Conservation (phyloP, 164 flowering plant genomes). For the Sextonia rubra region DNA sequence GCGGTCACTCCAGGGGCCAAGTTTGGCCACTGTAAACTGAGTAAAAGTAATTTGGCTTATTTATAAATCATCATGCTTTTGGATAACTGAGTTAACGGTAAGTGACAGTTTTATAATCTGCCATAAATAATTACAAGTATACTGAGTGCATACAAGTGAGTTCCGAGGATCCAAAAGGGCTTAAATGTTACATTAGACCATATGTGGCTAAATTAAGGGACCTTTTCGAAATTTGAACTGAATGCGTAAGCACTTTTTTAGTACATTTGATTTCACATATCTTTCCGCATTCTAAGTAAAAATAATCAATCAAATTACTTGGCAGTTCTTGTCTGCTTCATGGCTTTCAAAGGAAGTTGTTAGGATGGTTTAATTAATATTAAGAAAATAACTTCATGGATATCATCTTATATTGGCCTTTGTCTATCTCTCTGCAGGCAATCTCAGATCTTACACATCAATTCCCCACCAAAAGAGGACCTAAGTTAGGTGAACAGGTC, state of each 20-base stretch:
- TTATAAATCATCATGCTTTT: not conserved
- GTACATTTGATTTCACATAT: slow-evolving; percentile 17
- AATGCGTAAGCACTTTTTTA: not conserved
- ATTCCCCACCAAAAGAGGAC: slow-evolving; percentile 9
- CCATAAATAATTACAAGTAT: too few relatives aligned
- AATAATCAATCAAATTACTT: slow-evolving; percentile 20
- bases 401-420: not conserved
- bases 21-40: too few relatives aligned
- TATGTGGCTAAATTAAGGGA: not conserved
- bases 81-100: not conserved
- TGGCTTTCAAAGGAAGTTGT: slow-evolving; percentile 64
- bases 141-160: too few relatives aligned
- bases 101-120: not conserved
- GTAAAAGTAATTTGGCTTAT: not conserved
- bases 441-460: slow-evolving; percentile 21
- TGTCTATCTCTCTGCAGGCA: slow-evolving; percentile 21
- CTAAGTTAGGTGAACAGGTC: slow-evolving; percentile 19
- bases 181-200: not conserved
- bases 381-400: slow-evolving; percentile 6
- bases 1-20: too few relatives aligned
- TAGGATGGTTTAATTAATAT: slow-evolving; percentile 22
- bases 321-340: slow-evolving; percentile 45
- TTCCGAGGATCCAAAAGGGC: too few relatives aligned
- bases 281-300: slow-evolving; percentile 24
- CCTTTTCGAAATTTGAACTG: slow-evolving; percentile 3